A percentile compares a stretch with the other conserved stretches of the same genome.
Evolutionary conservation across 176 grass and related monocot species (phyloP).

Genomic region (Sorghum bicolor): Sorghum_bicolor_NCBIv3 NC_012872.2:10451501-10452000

Average conservation of each 20-base stretch:
- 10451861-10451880: neutral
- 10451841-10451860: neutral
- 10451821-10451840: neutral
- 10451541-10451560: slow-evolving; percentile 86
- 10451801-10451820: neutral
- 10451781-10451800: neutral
- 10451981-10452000: neutral
- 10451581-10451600: slow-evolving; percentile 55
- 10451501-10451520: slow-evolving; percentile 32
- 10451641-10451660: rapidly evolving
- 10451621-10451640: rapidly evolving
- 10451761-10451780: slow-evolving; percentile 42
- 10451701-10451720: slow-evolving; percentile 55
- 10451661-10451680: rapidly evolving
- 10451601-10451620: slow-evolving; percentile 53
- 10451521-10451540: slow-evolving; percentile 36
- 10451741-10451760: slow-evolving; percentile 56
- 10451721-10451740: slow-evolving; percentile 74
- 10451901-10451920: no score
- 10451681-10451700: slow-evolving; percentile 31
- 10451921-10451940: neutral
- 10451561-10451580: slow-evolving; percentile 97
- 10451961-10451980: slow-evolving; percentile 21
- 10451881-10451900: neutral
- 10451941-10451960: neutral